A percentile compares a stretch with the other conserved stretches of the same genome.
phyloP scores from a whole-genome alignment of 345 rosid species.

The Salix suchowensis region DNA sequence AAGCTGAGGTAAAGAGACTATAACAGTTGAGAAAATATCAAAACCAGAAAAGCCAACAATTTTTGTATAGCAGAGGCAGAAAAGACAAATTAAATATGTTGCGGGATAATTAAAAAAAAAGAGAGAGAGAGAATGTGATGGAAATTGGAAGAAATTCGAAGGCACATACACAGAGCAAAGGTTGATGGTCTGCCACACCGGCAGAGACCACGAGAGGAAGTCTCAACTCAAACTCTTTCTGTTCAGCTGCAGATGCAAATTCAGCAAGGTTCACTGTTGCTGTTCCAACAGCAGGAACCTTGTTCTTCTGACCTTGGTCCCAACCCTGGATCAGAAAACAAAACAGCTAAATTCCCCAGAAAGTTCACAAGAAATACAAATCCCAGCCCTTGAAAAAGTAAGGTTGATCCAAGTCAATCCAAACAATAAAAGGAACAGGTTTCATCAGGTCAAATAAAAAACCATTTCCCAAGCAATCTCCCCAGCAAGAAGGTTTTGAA shows the following conservation, averaged over 20 bases:
- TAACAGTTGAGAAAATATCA: background rate
- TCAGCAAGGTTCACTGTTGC: slow-evolving; percentile 62
- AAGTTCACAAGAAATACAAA: background rate
- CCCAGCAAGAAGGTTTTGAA: background rate
- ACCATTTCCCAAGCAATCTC: background rate
- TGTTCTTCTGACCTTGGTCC: slow-evolving; percentile 51
- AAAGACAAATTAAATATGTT: background rate
- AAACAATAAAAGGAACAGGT: background rate
- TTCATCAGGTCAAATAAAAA: background rate
- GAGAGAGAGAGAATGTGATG: background rate
- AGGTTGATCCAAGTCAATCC: background rate
- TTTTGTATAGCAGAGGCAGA: background rate
- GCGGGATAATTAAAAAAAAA: slow-evolving; percentile 1
- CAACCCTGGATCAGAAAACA: slow-evolving; percentile 44
- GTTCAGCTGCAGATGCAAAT: slow-evolving; percentile 45
- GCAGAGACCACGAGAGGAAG: slow-evolving; percentile 44
- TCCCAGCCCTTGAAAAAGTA: too few relatives aligned
- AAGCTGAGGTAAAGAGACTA: slow-evolving; percentile 3
- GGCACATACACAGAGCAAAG: slow-evolving; percentile 46
- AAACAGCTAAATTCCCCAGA: background rate
- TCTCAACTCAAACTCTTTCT: slow-evolving; percentile 56
- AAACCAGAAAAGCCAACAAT: background rate
- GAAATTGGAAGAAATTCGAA: slow-evolving; percentile 1
- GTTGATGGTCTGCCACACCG: slow-evolving; percentile 29
- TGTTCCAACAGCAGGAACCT: slow-evolving; percentile 52